Evolutionary conservation across 2,329 filamentous ascomycete species (phyloP), one percentile per base, ranked within the genome.

Genomic region (Hortaea werneckii): DNA sequence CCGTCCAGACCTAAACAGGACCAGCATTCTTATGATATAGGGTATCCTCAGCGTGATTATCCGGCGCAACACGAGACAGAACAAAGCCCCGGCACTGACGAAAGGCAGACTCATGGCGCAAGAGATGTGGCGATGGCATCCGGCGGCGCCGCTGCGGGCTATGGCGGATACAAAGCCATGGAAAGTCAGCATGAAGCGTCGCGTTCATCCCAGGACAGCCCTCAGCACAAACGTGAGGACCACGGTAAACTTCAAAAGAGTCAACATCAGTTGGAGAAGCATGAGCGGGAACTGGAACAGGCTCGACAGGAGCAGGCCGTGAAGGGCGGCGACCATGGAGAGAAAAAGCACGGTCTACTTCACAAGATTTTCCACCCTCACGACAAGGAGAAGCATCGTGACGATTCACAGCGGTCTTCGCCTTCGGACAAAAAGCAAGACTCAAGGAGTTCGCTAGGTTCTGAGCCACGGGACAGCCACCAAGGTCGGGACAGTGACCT

Each of bases 221-320:
- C 9, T 6, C 37, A 39, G 32, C 32, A 35, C 32, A 35, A 35
- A 4, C 20, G 20, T 20, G 20, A 63, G 29, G 58, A 58, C 11
- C 60, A 60, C 34, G 60, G 67, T 45, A 63, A 58, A 13, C 54
- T 70, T 37, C 66, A 68, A 54, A 70, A 70, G 50, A 8, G 10
- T 8, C 40, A 45, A 13, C 35, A 46, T 10, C 47, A 44, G 35
- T 13, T 39, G 11, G 47, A 53, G 5, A 53, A 53, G 47, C 44
- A 56, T 12, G 54, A 58, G 40, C 46, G 52, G 13, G 49, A 57
- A 32, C 50, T 55, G 5, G 48, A 60, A 41, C 63, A 65, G 53
- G 45, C 52, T 8, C 48, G 51, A 7, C 53, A 61, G 42, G 51
- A 59, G 45, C 54, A 59, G 38, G 51, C 48, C 6, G 48, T 34